These are phyloP conservation scores for Solanum hybrid DNA, from an alignment of 305 asterid species.

Conservation along the genomic window DNA sequence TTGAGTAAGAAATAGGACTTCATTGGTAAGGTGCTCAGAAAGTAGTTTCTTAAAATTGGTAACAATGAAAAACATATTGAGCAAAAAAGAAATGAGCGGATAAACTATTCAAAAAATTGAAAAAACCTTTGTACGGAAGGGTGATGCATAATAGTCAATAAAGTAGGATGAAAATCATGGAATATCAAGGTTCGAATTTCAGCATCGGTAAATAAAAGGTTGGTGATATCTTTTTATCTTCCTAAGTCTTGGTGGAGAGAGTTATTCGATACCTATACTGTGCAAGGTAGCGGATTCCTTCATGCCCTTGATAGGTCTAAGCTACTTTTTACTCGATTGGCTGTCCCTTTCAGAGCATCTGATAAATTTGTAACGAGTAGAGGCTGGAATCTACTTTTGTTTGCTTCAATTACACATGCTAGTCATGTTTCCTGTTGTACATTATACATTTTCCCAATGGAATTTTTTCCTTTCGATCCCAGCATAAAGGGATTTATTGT, in stretches of 20 bases:
- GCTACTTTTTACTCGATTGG: background rate
- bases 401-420: background rate
- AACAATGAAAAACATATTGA: background rate
- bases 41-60: background rate
- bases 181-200: too few relatives aligned
- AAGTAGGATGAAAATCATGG: background rate
- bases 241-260: background rate
- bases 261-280: background rate
- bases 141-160: background rate
- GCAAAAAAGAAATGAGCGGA: background rate
- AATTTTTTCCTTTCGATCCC: background rate
- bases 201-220: background rate
- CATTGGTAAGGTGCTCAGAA: background rate
- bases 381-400: background rate
- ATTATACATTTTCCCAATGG: background rate
- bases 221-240: background rate
- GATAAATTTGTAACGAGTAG: background rate
- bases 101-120: background rate
- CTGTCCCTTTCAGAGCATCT: background rate
- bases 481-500: background rate
- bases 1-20: background rate
- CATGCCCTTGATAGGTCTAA: background rate
- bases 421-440: background rate
- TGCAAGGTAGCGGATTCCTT: background rate
- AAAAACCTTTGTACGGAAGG: too few relatives aligned